A percentile compares a stretch with the other conserved stretches of the same genome.
Evolutionary conservation across 495 filamentous ascomycete genomes (phyloP).

Genomic region (Chaetomidium leptoderma): DNA sequence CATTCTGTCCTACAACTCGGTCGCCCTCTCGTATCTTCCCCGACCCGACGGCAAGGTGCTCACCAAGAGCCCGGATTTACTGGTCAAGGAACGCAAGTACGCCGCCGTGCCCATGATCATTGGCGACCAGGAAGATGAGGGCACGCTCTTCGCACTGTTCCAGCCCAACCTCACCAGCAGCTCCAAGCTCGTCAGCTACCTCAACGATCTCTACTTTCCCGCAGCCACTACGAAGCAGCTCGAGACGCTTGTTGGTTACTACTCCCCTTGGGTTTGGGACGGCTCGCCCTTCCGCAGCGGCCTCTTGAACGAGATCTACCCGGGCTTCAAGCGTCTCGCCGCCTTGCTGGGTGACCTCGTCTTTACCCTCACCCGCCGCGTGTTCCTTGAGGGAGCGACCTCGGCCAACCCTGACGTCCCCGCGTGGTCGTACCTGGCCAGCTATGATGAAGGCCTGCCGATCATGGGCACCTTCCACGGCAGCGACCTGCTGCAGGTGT

Average conservation of each 20-base stretch:
- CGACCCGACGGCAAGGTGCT: conserved; percentile 59
- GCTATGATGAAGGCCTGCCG: conserved; percentile 64
- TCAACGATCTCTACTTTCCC: conserved; percentile 53
- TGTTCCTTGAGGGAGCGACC: conserved; percentile 45
- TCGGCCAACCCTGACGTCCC: conserved; percentile 52
- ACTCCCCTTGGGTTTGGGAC: conserved; percentile 45
- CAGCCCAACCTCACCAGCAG: conserved; percentile 60
- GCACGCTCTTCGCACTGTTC: conserved; percentile 58
- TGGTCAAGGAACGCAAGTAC: conserved; percentile 49
- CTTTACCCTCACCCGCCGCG: conserved; percentile 60
- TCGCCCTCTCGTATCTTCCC: conserved; percentile 61
- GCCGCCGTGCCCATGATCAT: conserved; percentile 56
- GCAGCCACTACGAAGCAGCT: conserved; percentile 44
- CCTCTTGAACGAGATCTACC: conserved; percentile 59
- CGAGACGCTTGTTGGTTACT: conserved; percentile 52
- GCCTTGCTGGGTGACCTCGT: conserved; percentile 69
- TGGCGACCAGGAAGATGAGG: conserved; percentile 58
- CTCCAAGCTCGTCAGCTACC: conserved; percentile 54
- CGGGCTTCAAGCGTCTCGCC: conserved; percentile 70
- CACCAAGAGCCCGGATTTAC: conserved; percentile 51
- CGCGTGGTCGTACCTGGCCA: conserved; percentile 66
- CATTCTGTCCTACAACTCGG: conserved; percentile 57
- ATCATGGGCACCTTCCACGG: conserved; percentile 71
- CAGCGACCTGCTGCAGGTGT: conserved; percentile 61
- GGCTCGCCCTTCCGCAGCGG: conserved; percentile 66